A percentile compares a stretch with the other conserved stretches of the same genome.
phyloP scores from a whole-genome alignment of 75 land plant genomes.

The Sequoiadendron giganteum region DNA sequence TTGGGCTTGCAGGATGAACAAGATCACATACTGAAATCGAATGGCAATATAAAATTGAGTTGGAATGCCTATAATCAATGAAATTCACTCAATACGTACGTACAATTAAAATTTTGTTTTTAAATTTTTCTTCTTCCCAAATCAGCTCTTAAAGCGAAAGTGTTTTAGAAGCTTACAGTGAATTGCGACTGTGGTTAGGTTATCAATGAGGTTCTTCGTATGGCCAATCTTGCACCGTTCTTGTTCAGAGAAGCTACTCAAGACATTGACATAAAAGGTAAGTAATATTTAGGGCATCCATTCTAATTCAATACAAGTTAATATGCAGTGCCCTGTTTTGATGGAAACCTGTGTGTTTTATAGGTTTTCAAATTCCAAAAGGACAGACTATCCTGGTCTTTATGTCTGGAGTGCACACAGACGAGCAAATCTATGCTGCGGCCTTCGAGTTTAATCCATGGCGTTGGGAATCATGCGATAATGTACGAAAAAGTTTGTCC shows the following conservation, averaged over 20 bases:
- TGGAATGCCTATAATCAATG: conserved; percentile 3
- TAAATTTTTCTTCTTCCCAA: too few species aligned
- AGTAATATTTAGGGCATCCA: not conserved
- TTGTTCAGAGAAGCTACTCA: not conserved
- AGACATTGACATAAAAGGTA: not conserved
- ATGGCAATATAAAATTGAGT: not conserved
- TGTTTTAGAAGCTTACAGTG: not conserved
- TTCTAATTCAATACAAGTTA: not conserved
- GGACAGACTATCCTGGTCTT: not conserved
- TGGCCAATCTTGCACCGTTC: not conserved
- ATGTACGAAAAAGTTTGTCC: not conserved
- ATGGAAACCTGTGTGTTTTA: not conserved
- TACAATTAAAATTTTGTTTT: too few species aligned
- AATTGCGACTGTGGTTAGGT: not conserved
- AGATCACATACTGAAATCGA: not conserved
- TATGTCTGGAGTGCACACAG: not conserved
- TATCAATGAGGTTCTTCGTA: not conserved
- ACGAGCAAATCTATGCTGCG: not conserved
- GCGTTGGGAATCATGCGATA: not conserved
- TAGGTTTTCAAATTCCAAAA: conserved; percentile 8
- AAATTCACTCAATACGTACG: not conserved
- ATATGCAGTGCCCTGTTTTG: not conserved
- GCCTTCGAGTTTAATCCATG: not conserved
- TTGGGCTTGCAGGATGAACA: not conserved
- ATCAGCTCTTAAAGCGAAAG: not conserved